A percentile compares a stretch with the other conserved stretches of the same genome.
phyloP scores from a whole-genome alignment of 495 filamentous ascomycete species.

The Symbiotaphrina buchneri region DNA sequence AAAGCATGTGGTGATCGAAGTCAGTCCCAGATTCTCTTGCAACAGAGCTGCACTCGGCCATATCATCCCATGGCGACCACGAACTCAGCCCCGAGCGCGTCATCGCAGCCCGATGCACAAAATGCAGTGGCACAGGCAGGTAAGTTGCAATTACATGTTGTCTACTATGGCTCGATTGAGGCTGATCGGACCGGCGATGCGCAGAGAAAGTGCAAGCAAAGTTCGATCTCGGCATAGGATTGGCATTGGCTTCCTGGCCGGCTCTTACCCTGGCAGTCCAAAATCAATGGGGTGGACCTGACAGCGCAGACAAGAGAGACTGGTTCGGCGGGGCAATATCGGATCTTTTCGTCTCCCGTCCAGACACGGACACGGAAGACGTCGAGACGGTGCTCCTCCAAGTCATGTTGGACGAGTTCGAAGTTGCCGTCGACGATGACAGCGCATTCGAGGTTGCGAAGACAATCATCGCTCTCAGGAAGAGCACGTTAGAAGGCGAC shows the following conservation, averaged over 20 bases:
- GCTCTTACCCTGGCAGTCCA: constrained; percentile 71
- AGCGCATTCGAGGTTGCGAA: constrained; percentile 51
- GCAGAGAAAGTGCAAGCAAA: constrained; percentile 18
- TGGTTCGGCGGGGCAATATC: constrained; percentile 85
- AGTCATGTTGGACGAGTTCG: constrained; percentile 90
- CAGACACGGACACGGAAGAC: constrained; percentile 63
- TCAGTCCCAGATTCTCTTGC: no score
- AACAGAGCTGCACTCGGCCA: no score
- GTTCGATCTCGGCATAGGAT: constrained; percentile 66
- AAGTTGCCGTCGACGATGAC: constrained; percentile 75
- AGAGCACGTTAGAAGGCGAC: constrained; percentile 34
- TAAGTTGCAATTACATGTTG: no score
- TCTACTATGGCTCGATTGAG: no score
- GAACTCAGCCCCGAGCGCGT: no score
- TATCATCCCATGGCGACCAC: no score
- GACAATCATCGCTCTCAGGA: constrained; percentile 42
- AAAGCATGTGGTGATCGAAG: no score
- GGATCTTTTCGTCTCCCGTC: constrained; percentile 47
- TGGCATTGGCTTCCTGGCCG: constrained; percentile 63
- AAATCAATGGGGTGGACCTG: constrained; percentile 73
- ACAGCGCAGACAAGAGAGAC: constrained; percentile 69
- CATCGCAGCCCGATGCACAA: no score
- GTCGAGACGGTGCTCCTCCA: constrained; percentile 66
- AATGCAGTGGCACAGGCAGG: no score
- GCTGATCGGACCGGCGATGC: no score